Conservation (phyloP, 768 basidiomycete species). For the Leccinum obscurum region DNA sequence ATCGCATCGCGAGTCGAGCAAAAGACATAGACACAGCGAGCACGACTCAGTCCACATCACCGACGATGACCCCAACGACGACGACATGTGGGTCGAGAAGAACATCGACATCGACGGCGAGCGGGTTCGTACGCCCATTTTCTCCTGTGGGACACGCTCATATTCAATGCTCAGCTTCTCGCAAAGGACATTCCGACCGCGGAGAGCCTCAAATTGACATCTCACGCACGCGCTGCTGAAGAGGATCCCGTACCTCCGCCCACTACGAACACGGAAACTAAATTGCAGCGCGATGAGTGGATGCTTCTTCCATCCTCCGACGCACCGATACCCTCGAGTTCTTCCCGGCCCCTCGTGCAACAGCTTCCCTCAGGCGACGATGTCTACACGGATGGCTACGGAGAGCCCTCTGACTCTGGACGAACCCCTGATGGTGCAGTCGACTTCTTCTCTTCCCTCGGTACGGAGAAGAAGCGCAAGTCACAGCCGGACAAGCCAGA, state of each 20-base stretch:
- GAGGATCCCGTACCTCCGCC: conserved; percentile 50
- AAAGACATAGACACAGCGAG: conserved; percentile 37
- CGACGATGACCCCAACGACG: conserved; percentile 74
- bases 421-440: conserved; percentile 58
- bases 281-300: conserved; percentile 80
- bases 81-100: conserved; percentile 87
- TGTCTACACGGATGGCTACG: conserved; percentile 65
- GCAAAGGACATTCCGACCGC: conserved; percentile 77
- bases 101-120: conserved; percentile 79
- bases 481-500: conserved; percentile 58
- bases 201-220: conserved; percentile 67
- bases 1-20: conserved; percentile 39
- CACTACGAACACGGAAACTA: conserved; percentile 45
- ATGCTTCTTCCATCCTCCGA: conserved; percentile 60
- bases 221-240: conserved; percentile 50
- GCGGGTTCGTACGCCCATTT: conserved; percentile 47
- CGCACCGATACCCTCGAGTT: conserved; percentile 29
- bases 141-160: conserved; percentile 3
- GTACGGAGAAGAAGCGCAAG: conserved; percentile 75
- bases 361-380: conserved; percentile 41
- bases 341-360: conserved; percentile 33
- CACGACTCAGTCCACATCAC: conserved; percentile 41
- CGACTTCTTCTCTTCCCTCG: conserved; percentile 90
- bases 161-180: conserved; percentile 45
- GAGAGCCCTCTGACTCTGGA: conserved; percentile 44